Conservation (phyloP, 371 early-diverging fungal species). For the Dichotomocladium elegans region DNA sequence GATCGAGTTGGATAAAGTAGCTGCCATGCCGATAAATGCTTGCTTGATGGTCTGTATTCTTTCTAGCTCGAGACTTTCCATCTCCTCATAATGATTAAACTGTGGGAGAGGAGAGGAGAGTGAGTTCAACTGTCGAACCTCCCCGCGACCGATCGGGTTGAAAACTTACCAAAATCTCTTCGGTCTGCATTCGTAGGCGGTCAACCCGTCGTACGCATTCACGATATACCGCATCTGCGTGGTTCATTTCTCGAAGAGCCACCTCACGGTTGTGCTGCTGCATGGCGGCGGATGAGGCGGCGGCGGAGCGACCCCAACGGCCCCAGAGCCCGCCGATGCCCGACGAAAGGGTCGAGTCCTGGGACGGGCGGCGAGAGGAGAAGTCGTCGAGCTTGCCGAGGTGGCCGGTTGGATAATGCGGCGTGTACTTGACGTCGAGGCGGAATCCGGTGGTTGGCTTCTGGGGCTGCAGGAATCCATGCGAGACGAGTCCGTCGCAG, state of each 20-base stretch:
- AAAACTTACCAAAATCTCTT: slow-evolving; percentile 61
- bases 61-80: slow-evolving; percentile 56
- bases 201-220: slow-evolving; percentile 57
- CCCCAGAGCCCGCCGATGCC: slow-evolving; percentile 16
- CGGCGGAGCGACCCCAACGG: slow-evolving; percentile 16
- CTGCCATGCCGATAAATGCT: slow-evolving; percentile 63
- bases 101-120: slow-evolving; percentile 1
- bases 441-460: background rate
- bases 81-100: slow-evolving; percentile 54
- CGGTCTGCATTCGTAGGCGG: slow-evolving; percentile 53
- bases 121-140: background rate
- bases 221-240: slow-evolving; percentile 57
- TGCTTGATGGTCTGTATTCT: slow-evolving; percentile 57
- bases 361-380: background rate
- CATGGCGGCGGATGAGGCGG: slow-evolving; percentile 6
- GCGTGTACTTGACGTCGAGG: background rate
- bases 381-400: background rate
- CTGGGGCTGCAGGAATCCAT: slow-evolving; percentile 5
- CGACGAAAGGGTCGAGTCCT: background rate
- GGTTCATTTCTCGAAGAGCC: slow-evolving; percentile 27
- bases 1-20: slow-evolving; percentile 57
- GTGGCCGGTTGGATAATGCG: background rate
- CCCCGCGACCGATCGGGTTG: background rate
- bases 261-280: slow-evolving; percentile 3
- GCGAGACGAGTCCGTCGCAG: slow-evolving; percentile 5